Evolutionary conservation across 139 green algal species (phyloP), one percentile per base, ranked within the genome.

Genomic region (Chlamydomonas asymmetrica): DNA sequence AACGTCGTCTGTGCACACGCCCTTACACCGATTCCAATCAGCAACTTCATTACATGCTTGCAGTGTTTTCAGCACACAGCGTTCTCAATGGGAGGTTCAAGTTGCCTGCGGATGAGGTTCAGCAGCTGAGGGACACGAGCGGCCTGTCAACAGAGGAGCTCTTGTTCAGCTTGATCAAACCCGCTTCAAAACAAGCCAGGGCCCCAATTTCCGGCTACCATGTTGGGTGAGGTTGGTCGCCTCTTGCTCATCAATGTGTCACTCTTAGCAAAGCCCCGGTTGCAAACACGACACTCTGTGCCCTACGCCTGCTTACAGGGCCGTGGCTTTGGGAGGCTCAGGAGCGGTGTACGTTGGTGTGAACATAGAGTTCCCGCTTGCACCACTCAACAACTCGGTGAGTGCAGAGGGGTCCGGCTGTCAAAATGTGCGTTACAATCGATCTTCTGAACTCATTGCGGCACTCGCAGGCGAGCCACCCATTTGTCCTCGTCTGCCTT

Each of bases 301-400:
- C 22, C 5, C 52, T 52, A 9, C n/a, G 13, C 10, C 7, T 52
- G 16, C 45, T 18, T 29, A 64, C 81, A 95, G 93, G 25, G 90
- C 91, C 29, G 88, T 91, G 4, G 93, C 84, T 1, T 71, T 97
- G 54, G 93, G 84, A 4, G 75, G 54, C 25, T 91, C 78, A 62
- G 94, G 94, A 7, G 74, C 74, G 20, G 63, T 97, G 4, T 98
- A 97, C 64, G 70, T 97, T 20, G 94, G 94, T 4, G 87, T 92
- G 2, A 98, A 98, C 70, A 73, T 98, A 7, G 94, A 98, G 82
- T 94, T 98, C 71, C 78, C 81, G 0, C 35, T 73, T 18, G 69
- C 88, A 8, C 85, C 91, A 0, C 86, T 98, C n/a, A 90, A 90
- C 67, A 89, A 94, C 69, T 92, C 85, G 27, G 88, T 88, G 37